Base-by-base conservation (phyloP, 1,139 yeast species). In the Nakaseomyces delphensis region DNA sequence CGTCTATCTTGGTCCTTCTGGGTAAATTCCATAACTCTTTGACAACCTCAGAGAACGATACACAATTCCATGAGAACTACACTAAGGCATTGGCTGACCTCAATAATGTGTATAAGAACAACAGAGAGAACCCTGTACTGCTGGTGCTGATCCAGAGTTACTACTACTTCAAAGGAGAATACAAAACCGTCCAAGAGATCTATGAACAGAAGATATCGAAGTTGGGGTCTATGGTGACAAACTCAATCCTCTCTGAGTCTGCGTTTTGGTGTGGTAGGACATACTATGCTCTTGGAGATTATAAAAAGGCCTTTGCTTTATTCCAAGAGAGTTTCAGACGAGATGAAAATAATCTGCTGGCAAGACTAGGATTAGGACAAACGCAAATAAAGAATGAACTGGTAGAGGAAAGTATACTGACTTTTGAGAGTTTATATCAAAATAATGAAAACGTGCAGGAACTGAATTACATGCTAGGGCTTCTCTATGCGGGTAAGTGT, bases 231-330 rank as follows among this genome's bases (percentile, higher is more conserved):
- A 21, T 55, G 3, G 46, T 51, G 4, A 43, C 57, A 4, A 65
- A 66, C 16, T 57, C 66, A 21, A 60, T 83, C 2, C 66, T 75
- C 38, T 80, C 94, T n/a, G 94, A 84, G 52, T 83, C 91, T 16
- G 69, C 81, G 24, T 83, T 83, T 51, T 87, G 96, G 96, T 70
- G 80, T 51, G 97, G 86, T 11, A 74, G 96, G 59, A 80, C 84
- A 14, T 70, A 76, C 43, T 87, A 81, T 54, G 70, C 70, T 18
- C 62, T 70, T 27, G 66, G 69, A 3, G 82, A 86, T 54, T 77
- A 70, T 53, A 74, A 77, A 10, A 74, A 74, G 48, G 82, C 97
- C 0, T 83, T 86, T 54, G 74, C 74, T 46, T 69, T 73, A 54
- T 89, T 85, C 62, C 80, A 81, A 56, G 86, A 76, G 52, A 76